Evolutionary conservation across 495 filamentous ascomycete genomes (phyloP).

Genomic region (Aeminium ludgeri): DNA sequence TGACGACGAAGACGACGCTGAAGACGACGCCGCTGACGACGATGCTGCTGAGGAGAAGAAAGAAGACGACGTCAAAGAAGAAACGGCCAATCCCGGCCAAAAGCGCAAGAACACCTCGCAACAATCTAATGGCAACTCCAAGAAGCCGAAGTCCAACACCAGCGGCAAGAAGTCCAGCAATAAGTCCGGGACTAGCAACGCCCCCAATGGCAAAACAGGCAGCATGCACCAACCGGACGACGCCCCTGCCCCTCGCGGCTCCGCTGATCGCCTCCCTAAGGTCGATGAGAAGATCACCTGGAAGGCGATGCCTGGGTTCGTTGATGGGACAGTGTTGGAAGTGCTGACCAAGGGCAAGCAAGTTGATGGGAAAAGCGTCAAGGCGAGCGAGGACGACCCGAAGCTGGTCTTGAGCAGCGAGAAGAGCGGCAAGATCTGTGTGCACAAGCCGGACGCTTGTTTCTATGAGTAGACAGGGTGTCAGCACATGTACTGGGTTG

Average conservation of each 20-base stretch:
- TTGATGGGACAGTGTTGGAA: slow-evolving; percentile 23
- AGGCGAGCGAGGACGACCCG: slow-evolving; percentile 22
- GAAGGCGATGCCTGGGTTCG: slow-evolving; percentile 21
- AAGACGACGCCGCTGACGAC: slow-evolving; percentile 16
- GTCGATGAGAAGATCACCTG: slow-evolving; percentile 22
- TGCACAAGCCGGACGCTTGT: slow-evolving; percentile 25
- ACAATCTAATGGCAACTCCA: slow-evolving; percentile 5
- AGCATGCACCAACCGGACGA: slow-evolving; percentile 15
- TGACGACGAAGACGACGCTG: slow-evolving; percentile 10
- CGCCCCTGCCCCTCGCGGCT: slow-evolving; percentile 18
- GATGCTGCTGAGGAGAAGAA: slow-evolving; percentile 6
- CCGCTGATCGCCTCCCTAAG: slow-evolving; percentile 21
- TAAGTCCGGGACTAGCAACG: too few relatives aligned
- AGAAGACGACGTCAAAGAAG: slow-evolving; percentile 12
- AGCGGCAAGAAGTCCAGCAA: too few relatives aligned
- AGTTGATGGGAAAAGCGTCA: slow-evolving; percentile 21
- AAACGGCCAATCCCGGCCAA: slow-evolving; percentile 20
- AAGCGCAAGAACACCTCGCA: slow-evolving; percentile 13
- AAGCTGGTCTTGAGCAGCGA: slow-evolving; percentile 21
- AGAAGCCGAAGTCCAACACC: slow-evolving; percentile 20
- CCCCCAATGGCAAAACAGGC: slow-evolving; percentile 12
- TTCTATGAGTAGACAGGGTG: slow-evolving; percentile 19
- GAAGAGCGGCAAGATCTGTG: slow-evolving; percentile 21
- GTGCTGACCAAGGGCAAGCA: slow-evolving; percentile 20
- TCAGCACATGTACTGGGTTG: too few relatives aligned